Evolutionary conservation across 768 basidiomycete genomes (phyloP).

Genomic region (Tylopilus sp.): DNA sequence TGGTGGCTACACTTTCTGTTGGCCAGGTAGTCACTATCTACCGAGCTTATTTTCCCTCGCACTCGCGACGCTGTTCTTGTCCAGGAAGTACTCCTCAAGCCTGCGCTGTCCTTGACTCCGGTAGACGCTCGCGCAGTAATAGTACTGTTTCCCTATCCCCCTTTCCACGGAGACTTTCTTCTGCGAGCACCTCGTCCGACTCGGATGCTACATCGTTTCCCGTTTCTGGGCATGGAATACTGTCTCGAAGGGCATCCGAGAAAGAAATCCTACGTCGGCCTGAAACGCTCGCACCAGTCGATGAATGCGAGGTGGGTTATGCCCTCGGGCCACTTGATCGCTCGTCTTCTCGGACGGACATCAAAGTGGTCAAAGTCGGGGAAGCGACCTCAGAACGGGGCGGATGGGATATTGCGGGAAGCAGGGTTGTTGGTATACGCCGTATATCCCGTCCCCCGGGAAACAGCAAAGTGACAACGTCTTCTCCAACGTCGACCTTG

Average conservation of each 20-base stretch:
- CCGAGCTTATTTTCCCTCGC: conserved; percentile 55
- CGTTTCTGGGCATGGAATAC: conserved; percentile 75
- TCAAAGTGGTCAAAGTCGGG: conserved; percentile 49
- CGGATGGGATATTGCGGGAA: conserved; percentile 64
- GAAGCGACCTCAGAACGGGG: conserved; percentile 72
- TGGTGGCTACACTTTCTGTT: conserved; percentile 65
- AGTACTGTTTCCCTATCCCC: conserved; percentile 50
- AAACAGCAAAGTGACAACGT: conserved; percentile 24
- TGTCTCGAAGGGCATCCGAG: conserved; percentile 71
- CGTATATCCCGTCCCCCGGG: conserved; percentile 51
- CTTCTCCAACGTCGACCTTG: conserved; percentile 11
- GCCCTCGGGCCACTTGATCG: conserved; percentile 35
- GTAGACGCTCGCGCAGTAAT: conserved; percentile 59
- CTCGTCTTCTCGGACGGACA: conserved; percentile 40
- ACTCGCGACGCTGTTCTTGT: conserved; percentile 67
- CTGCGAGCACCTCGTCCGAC: conserved; percentile 35
- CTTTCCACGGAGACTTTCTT: conserved; percentile 46
- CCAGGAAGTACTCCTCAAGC: conserved; percentile 45
- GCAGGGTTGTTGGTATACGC: conserved; percentile 66
- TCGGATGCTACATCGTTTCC: conserved; percentile 60
- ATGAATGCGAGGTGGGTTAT: conserved; percentile 27
- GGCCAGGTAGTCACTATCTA: conserved; percentile 61
- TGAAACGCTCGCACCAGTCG: conserved; percentile 41
- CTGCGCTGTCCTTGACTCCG: conserved; percentile 43
- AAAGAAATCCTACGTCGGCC: conserved; percentile 50